Percentiles rank a stretch among this genome's conserved stretches.
Conservation (phyloP, 768 basidiomycete genomes). For the Ramaria sp. region DNA sequence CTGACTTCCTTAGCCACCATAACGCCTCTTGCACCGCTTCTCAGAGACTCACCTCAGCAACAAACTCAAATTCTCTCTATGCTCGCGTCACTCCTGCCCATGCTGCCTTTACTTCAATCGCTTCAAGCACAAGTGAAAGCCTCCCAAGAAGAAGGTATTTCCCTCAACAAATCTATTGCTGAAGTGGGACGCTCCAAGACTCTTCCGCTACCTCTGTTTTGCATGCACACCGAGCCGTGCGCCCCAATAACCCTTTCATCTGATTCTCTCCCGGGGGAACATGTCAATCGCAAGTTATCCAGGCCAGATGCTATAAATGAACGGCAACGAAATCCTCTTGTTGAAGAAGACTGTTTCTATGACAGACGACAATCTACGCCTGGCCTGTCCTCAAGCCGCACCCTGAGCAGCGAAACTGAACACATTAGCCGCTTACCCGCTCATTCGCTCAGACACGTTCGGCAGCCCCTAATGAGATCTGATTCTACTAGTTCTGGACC, state of each 20-base stretch:
- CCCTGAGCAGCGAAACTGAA: not conserved
- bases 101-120: not conserved
- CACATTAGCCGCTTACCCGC: not conserved
- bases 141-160: not conserved
- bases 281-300: not conserved
- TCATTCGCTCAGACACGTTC: not conserved
- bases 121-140: slow-evolving; percentile 1
- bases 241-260: not conserved
- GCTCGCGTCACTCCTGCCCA: not conserved
- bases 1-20: slow-evolving; percentile 47
- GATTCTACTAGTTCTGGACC: not conserved
- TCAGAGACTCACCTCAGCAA: slow-evolving; percentile 3
- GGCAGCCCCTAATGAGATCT: not conserved
- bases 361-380: not conserved
- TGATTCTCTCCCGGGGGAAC: not conserved
- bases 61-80: not conserved
- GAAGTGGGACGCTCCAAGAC: not conserved
- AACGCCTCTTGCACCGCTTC: slow-evolving; percentile 32
- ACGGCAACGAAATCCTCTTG: not conserved
- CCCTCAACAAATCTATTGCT: not conserved
- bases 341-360: not conserved
- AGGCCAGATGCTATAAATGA: not conserved
- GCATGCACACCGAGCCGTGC: not conserved
- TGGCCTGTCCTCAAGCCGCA: not conserved
- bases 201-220: not conserved